These are phyloP conservation scores for Dichotomopilus funicola DNA, from an alignment of 2,329 filamentous ascomycete genomes.

Conservation along the genomic window DNA sequence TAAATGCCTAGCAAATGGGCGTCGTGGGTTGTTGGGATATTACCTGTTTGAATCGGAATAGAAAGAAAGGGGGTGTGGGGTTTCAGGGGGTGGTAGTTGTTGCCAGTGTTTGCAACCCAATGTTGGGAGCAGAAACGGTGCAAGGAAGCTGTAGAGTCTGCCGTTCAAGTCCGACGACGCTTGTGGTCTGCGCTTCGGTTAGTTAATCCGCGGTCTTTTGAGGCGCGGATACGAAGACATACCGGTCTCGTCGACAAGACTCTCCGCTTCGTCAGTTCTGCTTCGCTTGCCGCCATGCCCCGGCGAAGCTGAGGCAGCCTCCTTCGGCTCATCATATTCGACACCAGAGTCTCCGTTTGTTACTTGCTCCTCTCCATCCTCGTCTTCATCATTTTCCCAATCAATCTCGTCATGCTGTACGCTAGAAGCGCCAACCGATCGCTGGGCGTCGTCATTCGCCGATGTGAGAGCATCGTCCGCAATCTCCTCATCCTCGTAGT, in stretches of 20 bases:
- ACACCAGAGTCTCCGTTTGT: not conserved
- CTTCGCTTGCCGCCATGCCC: constrained; percentile 28
- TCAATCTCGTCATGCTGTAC: constrained; percentile 29
- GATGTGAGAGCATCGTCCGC: constrained; percentile 24
- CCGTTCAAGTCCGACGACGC: constrained; percentile 26
- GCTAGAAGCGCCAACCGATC: not conserved
- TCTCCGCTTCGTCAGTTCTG: constrained; percentile 24
- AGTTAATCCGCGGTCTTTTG: constrained; percentile 6
- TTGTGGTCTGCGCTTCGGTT: constrained; percentile 21
- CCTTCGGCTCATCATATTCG: constrained; percentile 15
- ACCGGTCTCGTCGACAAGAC: constrained; percentile 25
- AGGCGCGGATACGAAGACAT: constrained; percentile 7
- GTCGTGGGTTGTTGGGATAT: not conserved
- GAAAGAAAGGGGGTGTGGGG: not conserved
- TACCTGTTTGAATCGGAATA: not conserved
- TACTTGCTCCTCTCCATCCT: constrained; percentile 18
- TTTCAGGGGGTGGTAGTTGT: not conserved
- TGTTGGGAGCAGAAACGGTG: not conserved
- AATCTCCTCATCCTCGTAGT: constrained; percentile 26
- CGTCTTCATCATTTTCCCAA: constrained; percentile 33
- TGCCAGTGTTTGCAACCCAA: constrained; percentile 14
- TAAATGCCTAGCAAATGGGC: not conserved
- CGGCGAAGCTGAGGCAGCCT: constrained; percentile 20
- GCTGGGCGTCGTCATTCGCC: constrained; percentile 8
- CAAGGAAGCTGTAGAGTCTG: constrained; percentile 10